phyloP scores from a whole-genome alignment of 2,329 filamentous ascomycete genomes.

The Metarhizium humberi region DNA sequence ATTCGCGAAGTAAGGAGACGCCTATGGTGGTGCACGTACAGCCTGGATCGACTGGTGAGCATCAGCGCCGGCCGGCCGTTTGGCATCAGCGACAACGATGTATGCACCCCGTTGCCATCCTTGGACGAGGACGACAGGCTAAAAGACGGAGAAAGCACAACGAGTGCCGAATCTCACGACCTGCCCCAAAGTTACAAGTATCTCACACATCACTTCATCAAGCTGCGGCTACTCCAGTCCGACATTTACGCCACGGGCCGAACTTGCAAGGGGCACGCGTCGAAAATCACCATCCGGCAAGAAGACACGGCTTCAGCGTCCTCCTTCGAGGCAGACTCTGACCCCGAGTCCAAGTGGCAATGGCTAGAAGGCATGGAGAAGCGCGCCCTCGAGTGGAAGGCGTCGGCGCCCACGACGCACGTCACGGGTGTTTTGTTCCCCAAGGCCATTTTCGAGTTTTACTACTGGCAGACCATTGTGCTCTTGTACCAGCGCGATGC shows the following conservation, averaged over 20 bases:
- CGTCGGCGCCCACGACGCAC: constrained; percentile 62
- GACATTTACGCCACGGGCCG: constrained; percentile 21
- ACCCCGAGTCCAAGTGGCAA: constrained; percentile 61
- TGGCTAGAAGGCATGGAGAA: constrained; percentile 85
- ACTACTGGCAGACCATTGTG: constrained; percentile 95
- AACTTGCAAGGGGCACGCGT: constrained; percentile 87
- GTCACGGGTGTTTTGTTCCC: constrained; percentile 84
- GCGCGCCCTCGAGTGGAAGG: constrained; percentile 77
- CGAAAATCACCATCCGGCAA: constrained; percentile 35
- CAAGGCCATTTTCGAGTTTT: constrained; percentile 80
- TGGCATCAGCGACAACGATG: constrained; percentile 85
- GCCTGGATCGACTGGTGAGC: constrained; percentile 82
- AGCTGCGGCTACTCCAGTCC: constrained; percentile 80
- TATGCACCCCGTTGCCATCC: constrained; percentile 90
- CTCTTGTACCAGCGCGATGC: constrained; percentile 89
- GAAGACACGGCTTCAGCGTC: too few relatives aligned
- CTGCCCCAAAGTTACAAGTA: constrained; percentile 62
- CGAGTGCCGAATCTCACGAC: constrained; percentile 29
- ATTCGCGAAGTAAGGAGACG: constrained; percentile 69
- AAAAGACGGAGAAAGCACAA: constrained; percentile 10
- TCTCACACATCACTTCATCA: constrained; percentile 84
- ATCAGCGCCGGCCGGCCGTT: constrained; percentile 89
- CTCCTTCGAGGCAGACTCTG: constrained; percentile 40
- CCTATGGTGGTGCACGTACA: constrained; percentile 96
- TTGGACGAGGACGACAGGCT: constrained; percentile 62